Evolutionary conservation across 805 yeast genomes (phyloP), one percentile per base, ranked within the genome.

Genomic region (Wickerhamomyces kurtzmanii): DNA sequence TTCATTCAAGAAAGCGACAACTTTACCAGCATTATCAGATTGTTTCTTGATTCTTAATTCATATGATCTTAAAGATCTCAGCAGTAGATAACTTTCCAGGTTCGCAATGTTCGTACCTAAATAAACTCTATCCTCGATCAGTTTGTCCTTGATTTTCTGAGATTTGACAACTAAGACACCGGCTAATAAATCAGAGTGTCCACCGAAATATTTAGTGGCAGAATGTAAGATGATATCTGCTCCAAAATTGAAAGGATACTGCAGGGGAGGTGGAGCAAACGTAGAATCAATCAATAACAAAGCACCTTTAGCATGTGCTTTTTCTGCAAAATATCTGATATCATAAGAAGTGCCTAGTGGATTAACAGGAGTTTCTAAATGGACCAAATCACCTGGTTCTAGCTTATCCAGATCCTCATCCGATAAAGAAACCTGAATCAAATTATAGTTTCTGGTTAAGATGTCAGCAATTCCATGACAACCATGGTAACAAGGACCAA

Each of bases 141-240:
- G 60, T 23, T 57, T 45, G 14, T 56, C 40, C 31, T 68, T 66
- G 5, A 62, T 62, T 3, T 57, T 52, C 7, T 45, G 39, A 34
- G 71, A 71, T 46, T 77, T 75, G n/a, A 81, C 75, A 12, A 76
- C 72, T 12, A 86, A 54, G 9, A 79, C 61, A 19, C 97, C 96
- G 5, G 94, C 86, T 28, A 87, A 59, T 23, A 86, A 57, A 51
- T 87, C 96, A 6, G 94, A 82, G 54, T 87, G 96, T n/a, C 97
- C 96, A 22, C 94, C 96, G 45, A 85, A 79, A 55, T 79, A 89
- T 50, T 87, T 87, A 1, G 96, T 87, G 1, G 86, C 95, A 1
- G 96, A 84, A 52, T 87, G 96, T 70, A 89, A 60, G n/a, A 89
- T 75, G 39, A 85, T 56, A 51, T 89, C 96, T 17, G 80, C 95